Evolutionary conservation across 352 stramenopile species (phyloP).

Genomic region (Globisporangium rhizosaccharum): DNA sequence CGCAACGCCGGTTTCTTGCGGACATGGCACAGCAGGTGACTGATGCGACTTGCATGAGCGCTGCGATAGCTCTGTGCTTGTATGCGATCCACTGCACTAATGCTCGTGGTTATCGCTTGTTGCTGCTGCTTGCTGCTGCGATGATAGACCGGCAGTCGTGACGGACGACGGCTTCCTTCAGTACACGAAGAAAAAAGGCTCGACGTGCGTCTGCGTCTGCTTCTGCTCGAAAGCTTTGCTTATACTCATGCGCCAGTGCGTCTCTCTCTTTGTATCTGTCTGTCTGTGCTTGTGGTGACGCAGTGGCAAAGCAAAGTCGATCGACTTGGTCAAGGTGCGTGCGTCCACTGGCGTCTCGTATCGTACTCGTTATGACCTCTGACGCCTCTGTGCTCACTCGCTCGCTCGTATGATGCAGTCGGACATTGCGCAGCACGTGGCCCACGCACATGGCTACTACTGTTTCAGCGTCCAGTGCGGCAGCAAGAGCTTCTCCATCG

Average conservation of each 20-base stretch:
- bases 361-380: not conserved
- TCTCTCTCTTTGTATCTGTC: not conserved
- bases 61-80: not conserved
- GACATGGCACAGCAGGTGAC: conserved; percentile 50
- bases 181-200: conserved; percentile 66
- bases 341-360: not conserved
- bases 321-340: conserved; percentile 66
- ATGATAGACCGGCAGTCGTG: conserved; percentile 32
- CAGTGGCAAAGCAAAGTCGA: conserved; percentile 51
- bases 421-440: conserved; percentile 37
- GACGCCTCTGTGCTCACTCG: not conserved
- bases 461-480: conserved; percentile 54
- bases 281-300: conserved; percentile 2
- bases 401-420: conserved; percentile 14
- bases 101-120: not conserved
- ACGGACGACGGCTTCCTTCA: conserved; percentile 57
- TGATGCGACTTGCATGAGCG: not conserved
- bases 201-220: conserved; percentile 14
- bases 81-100: not conserved
- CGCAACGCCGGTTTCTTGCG: conserved; percentile 60
- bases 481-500: conserved; percentile 35
- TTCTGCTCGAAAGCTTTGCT: no score
- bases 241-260: not conserved
- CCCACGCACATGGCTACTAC: conserved; percentile 42
- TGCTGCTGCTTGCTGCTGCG: conserved; percentile 10